Evolutionary conservation across 805 yeast genomes (phyloP).

Genomic region (Lachancea kluyveri): DNA sequence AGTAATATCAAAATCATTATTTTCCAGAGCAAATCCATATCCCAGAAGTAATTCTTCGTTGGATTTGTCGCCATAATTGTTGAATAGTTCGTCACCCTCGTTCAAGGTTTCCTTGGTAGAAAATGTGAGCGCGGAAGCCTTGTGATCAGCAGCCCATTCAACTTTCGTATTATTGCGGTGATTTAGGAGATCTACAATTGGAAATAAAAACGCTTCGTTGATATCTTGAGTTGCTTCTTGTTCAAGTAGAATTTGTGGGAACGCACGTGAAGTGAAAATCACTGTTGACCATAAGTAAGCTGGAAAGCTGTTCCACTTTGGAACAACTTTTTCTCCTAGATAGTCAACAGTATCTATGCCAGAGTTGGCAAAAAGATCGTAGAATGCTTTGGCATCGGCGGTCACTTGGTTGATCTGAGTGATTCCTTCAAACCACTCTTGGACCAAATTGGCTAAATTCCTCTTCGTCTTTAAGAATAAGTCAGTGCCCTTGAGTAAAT

Average conservation of each 20-base stretch:
- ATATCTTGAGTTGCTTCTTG: slow-evolving; percentile 31
- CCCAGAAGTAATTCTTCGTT: slow-evolving; percentile 77
- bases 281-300: slow-evolving; percentile 71
- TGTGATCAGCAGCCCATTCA: slow-evolving; percentile 45
- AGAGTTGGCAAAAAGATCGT: slow-evolving; percentile 27
- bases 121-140: slow-evolving; percentile 35
- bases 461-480: slow-evolving; percentile 48
- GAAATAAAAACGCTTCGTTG: slow-evolving; percentile 64
- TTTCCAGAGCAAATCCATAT: slow-evolving; percentile 67
- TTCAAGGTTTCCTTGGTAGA: slow-evolving; percentile 29
- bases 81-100: slow-evolving; percentile 50
- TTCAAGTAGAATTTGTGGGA: slow-evolving; percentile 63
- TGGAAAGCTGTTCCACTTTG: slow-evolving; percentile 56
- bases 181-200: slow-evolving; percentile 73
- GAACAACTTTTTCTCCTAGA: slow-evolving; percentile 15
- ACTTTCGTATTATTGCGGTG: slow-evolving; percentile 60
- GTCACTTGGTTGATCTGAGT: slow-evolving; percentile 14
- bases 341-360: not conserved
- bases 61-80: slow-evolving; percentile 84
- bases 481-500: slow-evolving; percentile 60
- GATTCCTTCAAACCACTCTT: slow-evolving; percentile 49
- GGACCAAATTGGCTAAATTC: slow-evolving; percentile 39
- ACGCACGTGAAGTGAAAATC: slow-evolving; percentile 71
- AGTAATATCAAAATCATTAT: slow-evolving; percentile 52
- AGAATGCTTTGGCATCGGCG: slow-evolving; percentile 11